A percentile compares a stretch with the other conserved stretches of the same genome.
phyloP scores from a whole-genome alignment of 192 early-diverging fungal genomes.

The Chytriomyces sp. region DNA sequence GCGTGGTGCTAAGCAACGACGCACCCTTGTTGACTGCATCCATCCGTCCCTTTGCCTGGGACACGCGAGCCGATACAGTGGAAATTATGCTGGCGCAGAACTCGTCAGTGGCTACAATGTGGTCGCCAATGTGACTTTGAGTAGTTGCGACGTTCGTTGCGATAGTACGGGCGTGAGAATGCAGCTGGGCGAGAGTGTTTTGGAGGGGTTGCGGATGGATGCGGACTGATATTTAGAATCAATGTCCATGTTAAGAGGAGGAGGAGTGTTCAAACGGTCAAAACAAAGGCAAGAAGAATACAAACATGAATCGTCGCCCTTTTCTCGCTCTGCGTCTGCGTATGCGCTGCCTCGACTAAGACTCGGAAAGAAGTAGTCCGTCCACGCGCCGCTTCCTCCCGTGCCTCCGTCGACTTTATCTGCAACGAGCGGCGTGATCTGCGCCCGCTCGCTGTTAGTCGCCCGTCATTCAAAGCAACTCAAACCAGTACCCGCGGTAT shows the following conservation, averaged over 20 bases:
- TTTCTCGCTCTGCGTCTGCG: background rate
- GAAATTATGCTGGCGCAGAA: background rate
- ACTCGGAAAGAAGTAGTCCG: constrained; percentile 7
- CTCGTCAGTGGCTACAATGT: background rate
- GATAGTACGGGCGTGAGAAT: background rate
- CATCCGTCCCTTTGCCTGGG: background rate
- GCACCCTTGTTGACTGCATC: background rate
- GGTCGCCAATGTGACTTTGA: constrained; percentile 1
- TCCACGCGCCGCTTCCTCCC: background rate
- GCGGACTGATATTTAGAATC: background rate
- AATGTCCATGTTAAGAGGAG: background rate
- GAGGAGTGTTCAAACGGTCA: background rate
- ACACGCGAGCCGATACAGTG: background rate
- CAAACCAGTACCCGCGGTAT: constrained; percentile 11
- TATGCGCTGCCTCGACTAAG: background rate
- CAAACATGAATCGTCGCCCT: background rate
- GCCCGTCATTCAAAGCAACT: background rate
- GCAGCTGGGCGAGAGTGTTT: background rate
- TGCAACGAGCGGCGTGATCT: background rate
- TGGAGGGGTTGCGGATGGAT: background rate
- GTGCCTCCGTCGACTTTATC: background rate
- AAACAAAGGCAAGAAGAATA: background rate
- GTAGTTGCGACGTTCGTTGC: background rate
- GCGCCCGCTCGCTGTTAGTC: background rate
- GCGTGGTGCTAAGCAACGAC: no score